Base-by-base conservation (phyloP, 257 asterid species). In the Verbena officinalis region DNA sequence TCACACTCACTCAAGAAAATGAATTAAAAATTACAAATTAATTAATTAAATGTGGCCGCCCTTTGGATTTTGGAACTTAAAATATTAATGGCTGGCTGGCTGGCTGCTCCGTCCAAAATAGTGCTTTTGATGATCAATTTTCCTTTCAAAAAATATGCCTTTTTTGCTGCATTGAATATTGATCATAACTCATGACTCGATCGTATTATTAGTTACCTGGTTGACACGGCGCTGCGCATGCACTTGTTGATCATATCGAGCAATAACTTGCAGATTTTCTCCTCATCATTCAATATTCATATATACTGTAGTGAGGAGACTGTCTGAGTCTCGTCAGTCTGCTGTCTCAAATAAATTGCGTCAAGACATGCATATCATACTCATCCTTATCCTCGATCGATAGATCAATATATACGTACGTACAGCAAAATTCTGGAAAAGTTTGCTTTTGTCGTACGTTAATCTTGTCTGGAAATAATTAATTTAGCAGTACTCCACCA, bases 151-250 rank as follows among this genome's bases (percentile, higher is more conserved):
- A 20, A 10, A 5, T 15, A n/a, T 23, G 11, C 48, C 13, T 23
- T 44, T 71, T 53, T 22, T 45, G 56, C 36, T n/a, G n/a, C n/a
- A n/a, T n/a, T n/a, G n/a, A n/a, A n/a, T n/a, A 12, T 15, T 61
- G 20, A 62, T 33, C 13, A 12, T 62, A 55, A 62, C n/a, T n/a
- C n/a, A n/a, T n/a, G n/a, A n/a, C n/a, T n/a, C n/a, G n/a, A n/a
- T 33, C 6, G 15, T 14, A 2, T 4, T 1, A 7, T 17, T 9
- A 49, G 10, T 64, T 57, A 14, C 77, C 72, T 65, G 52, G 14
- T 46, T 72, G 16, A 50, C 56, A 72, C 77, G 77, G 71, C 71
- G 42, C n/a, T n/a, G n/a, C n/a, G n/a, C n/a, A n/a, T n/a, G n/a
- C 67, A 27, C 55, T 21, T 46, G 55, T 24, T 46, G 24, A 21